These are phyloP conservation scores for Saccharomycodes ludwigii DNA, from an alignment of 805 yeast genomes.

Conservation along the genomic window DNA sequence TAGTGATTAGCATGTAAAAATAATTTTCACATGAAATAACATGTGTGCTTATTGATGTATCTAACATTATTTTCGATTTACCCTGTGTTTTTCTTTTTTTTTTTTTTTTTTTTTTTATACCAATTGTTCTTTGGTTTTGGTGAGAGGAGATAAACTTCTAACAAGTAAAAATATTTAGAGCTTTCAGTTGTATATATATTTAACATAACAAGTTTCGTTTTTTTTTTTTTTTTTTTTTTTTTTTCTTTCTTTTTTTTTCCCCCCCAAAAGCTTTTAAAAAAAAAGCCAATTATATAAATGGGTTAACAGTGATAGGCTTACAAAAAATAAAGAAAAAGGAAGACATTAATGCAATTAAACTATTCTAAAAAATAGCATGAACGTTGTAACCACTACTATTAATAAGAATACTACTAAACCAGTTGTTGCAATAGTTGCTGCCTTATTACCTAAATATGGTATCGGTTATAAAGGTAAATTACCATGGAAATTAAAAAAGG, in stretches of 20 bases:
- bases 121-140: too few species aligned
- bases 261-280: too few species aligned
- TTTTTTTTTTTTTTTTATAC: neutral
- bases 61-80: neutral
- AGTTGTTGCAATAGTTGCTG: slow-evolving; percentile 71
- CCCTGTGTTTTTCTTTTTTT: neutral
- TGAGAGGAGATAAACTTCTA: neutral
- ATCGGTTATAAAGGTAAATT: slow-evolving; percentile 72
- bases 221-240: neutral
- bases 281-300: too few species aligned
- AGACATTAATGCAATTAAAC: neutral
- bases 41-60: neutral
- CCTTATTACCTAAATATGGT: slow-evolving; percentile 66
- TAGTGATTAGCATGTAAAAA: slow-evolving; percentile 1
- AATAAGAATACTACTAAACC: slow-evolving; percentile 19
- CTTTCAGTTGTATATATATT: neutral
- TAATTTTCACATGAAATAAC: slow-evolving; percentile 4
- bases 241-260: neutral
- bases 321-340: neutral
- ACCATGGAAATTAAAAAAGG: slow-evolving; percentile 81
- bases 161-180: neutral
- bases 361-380: neutral
- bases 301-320: neutral
- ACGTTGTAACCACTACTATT: neutral
- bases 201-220: neutral